phyloP scores from a whole-genome alignment of 2,329 filamentous ascomycete species.

The Cadophora gregata region DNA sequence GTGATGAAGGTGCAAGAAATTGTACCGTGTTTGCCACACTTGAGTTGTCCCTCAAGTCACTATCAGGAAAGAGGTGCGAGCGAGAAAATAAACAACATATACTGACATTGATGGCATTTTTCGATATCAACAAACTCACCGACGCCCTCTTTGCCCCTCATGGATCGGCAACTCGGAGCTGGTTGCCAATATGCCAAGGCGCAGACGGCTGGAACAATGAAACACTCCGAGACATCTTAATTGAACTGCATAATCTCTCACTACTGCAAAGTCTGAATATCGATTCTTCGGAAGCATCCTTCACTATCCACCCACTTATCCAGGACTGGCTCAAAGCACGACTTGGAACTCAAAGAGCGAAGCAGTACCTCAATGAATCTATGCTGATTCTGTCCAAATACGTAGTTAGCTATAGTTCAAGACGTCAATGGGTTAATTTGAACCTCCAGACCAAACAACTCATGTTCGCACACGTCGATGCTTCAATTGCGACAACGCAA shows the following conservation, averaged over 20 bases:
- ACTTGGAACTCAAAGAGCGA: not conserved
- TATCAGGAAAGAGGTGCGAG: conserved; percentile 23
- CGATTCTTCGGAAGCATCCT: conserved; percentile 16
- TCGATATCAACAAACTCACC: conserved; percentile 29
- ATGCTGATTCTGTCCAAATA: not conserved
- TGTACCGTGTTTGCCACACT: conserved; percentile 32
- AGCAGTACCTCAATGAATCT: not conserved
- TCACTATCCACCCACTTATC: conserved; percentile 37
- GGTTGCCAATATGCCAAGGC: not conserved
- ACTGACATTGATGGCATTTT: conserved; percentile 35
- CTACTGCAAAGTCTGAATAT: conserved; percentile 30
- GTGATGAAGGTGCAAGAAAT: conserved; percentile 1
- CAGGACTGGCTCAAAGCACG: conserved; percentile 22
- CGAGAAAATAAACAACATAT: conserved; percentile 25
- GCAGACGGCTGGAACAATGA: not conserved
- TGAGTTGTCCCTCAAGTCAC: conserved; percentile 35
- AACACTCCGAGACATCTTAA: conserved; percentile 25
- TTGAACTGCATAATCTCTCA: conserved; percentile 32
- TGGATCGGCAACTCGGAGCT: not conserved
- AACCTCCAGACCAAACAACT: not conserved
- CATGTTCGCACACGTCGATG: not conserved
- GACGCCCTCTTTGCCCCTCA: not conserved
- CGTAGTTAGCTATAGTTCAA: not conserved
- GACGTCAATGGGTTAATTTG: too few species aligned
- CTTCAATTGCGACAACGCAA: not conserved